These are phyloP conservation scores for Penicillium angulare DNA, from an alignment of 495 filamentous ascomycete species.

Conservation along the genomic window DNA sequence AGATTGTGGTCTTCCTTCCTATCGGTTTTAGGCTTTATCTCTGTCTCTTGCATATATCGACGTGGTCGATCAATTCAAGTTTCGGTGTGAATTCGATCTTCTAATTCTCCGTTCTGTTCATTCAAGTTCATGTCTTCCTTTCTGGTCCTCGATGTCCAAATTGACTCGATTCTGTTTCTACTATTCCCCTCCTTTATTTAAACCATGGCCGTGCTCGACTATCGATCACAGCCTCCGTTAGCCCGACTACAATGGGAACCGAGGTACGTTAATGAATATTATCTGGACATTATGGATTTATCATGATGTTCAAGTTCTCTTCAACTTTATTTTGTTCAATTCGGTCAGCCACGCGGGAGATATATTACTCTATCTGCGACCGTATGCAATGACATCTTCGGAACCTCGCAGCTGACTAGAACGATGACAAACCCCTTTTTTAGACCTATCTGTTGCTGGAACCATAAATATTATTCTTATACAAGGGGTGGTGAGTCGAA, in stretches of 20 bases:
- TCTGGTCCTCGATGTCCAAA: background rate
- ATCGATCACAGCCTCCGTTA: conserved; percentile 17
- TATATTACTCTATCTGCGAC: conserved; percentile 15
- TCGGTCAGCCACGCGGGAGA: conserved; percentile 1
- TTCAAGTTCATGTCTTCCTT: background rate
- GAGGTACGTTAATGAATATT: conserved; percentile 34
- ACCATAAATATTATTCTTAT: conserved; percentile 17
- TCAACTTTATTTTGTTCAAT: no score
- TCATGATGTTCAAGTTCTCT: no score
- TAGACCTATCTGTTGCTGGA: conserved; percentile 18
- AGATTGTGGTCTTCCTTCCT: no score
- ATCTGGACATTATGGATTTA: no score
- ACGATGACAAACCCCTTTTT: background rate
- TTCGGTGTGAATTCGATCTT: no score
- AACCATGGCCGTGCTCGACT: conserved; percentile 13
- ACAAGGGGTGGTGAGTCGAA: conserved; percentile 32
- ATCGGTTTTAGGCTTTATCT: no score
- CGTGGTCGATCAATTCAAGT: no score
- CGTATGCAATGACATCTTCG: background rate
- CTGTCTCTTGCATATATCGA: no score
- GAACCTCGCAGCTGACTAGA: background rate
- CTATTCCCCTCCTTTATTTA: background rate
- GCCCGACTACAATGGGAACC: conserved; percentile 39
- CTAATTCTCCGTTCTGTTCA: background rate
- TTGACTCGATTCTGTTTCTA: background rate